Percentiles rank a stretch among this genome's conserved stretches.
Evolutionary conservation across 192 early-diverging fungal species (phyloP).

Genomic region (Spinellus fusiger): DNA sequence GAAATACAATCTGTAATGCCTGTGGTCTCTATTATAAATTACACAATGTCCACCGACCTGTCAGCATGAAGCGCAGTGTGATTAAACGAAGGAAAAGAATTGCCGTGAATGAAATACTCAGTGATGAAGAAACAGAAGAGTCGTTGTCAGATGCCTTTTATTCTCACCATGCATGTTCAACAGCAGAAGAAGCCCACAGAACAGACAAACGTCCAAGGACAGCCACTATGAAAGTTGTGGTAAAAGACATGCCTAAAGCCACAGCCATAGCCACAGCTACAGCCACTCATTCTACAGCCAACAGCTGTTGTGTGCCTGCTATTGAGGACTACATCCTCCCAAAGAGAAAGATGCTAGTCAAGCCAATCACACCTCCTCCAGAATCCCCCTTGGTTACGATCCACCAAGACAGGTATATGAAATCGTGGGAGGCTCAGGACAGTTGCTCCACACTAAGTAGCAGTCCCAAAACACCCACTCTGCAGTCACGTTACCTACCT

Average conservation of each 20-base stretch:
- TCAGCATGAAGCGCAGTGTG: conserved; percentile 68
- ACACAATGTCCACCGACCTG: conserved; percentile 77
- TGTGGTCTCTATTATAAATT: conserved; percentile 88
- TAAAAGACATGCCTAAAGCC: not conserved
- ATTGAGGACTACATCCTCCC: conserved; percentile 45
- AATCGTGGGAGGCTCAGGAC: no score
- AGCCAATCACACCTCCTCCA: not conserved
- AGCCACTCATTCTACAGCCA: not conserved
- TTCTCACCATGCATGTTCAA: not conserved
- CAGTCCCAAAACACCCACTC: no score
- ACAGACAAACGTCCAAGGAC: not conserved
- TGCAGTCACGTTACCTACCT: no score
- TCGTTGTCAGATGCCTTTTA: not conserved
- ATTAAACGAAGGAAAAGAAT: conserved; percentile 73
- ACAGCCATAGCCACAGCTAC: not conserved
- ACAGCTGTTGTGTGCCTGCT: conserved; percentile 22
- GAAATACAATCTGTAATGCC: conserved; percentile 78
- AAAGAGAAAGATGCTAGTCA: conserved; percentile 16
- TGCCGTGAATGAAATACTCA: conserved; percentile 15
- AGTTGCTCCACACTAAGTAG: no score
- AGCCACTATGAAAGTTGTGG: not conserved
- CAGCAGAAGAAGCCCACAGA: conserved; percentile 10
- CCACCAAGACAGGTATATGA: no score
- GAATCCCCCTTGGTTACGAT: not conserved
- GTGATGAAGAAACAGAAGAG: conserved; percentile 16